Evolutionary conservation across 2,329 filamentous ascomycete species (phyloP), one percentile per base, ranked within the genome.

Genomic region (Keithomyces neogunnii): DNA sequence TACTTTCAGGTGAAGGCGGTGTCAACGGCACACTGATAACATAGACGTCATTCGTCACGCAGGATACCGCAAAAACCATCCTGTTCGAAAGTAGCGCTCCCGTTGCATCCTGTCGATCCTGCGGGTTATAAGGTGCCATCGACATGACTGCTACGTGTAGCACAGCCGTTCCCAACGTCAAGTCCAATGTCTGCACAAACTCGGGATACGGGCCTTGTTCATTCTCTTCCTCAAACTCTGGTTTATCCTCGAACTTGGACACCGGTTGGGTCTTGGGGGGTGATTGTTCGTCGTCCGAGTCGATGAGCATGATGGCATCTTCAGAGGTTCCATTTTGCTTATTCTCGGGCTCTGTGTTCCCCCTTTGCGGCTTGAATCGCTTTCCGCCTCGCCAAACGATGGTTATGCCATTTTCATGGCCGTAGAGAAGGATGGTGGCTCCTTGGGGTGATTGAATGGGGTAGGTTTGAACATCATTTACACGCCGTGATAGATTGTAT

Each of bases 361-460:
- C 70, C 38, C 69, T 65, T 1, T 65, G 56, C 2, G 69, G 55
- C 61, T 81, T 84, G 59, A 85, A 78, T n/a, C 73, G 71, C 48
- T 73, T 74, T 9, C 82, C 82, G 45, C 82, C 82, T 42, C 80
- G 75, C 82, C 82, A 86, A 29, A 81, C 65, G 38, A 85, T 60
- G 3, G 76, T 81, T 42, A 84, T 66, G 44, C 82, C 82, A 63
- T 77, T 81, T 53, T 84, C 80, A 58, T 85, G 81, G 45, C 78
- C 81, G 59, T 84, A 84, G 44, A 86, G 66, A 30, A 85, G 63
- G 60, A 85, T 75, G 2, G 76, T 80, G 5, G 82, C 82, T 36
- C 82, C 82, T 60, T 86, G 82, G 2, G 80, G 74, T 1, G 82
- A 83, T 52, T 74, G 72, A 19, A 82, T 70, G 1, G 82, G 82